Conservation (phyloP, 768 basidiomycete genomes). For the Suillus luteus region DNA sequence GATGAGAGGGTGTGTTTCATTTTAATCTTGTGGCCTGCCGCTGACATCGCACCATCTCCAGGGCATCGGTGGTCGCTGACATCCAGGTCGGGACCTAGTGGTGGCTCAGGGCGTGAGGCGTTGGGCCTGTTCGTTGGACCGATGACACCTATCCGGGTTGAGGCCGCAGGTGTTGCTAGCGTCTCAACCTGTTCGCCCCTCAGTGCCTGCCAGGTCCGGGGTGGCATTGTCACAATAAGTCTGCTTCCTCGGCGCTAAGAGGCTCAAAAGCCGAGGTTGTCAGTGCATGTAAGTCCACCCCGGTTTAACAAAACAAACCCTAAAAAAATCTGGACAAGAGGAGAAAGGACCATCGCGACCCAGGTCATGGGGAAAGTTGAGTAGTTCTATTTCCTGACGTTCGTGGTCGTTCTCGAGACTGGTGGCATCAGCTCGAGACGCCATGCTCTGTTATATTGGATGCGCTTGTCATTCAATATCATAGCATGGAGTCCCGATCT, state of each 20-base stretch:
- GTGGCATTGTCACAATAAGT: neutral
- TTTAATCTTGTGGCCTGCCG: no score
- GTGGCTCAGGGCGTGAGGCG: neutral
- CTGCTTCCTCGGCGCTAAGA: slow-evolving; percentile 4
- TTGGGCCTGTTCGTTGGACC: neutral
- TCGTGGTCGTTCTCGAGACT: neutral
- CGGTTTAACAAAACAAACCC: neutral
- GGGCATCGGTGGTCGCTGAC: neutral
- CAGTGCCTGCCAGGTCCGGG: neutral
- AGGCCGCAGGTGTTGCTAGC: neutral
- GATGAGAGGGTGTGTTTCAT: neutral
- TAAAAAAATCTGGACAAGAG: neutral
- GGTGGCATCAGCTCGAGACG: neutral
- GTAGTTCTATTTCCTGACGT: neutral
- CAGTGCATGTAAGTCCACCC: neutral
- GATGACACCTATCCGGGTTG: neutral
- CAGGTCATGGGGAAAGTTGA: neutral
- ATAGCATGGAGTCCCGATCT: neutral
- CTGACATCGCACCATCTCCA: neutral
- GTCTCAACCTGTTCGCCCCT: neutral
- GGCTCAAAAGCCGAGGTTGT: slow-evolving; percentile 1
- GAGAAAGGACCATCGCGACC: neutral
- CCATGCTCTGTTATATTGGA: neutral
- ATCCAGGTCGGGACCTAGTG: neutral
- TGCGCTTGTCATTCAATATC: neutral